Percentiles rank a stretch among this genome's conserved stretches.
Evolutionary conservation across 169 alveolate genomes (phyloP).

Genomic region (Babesia ovata): DNA sequence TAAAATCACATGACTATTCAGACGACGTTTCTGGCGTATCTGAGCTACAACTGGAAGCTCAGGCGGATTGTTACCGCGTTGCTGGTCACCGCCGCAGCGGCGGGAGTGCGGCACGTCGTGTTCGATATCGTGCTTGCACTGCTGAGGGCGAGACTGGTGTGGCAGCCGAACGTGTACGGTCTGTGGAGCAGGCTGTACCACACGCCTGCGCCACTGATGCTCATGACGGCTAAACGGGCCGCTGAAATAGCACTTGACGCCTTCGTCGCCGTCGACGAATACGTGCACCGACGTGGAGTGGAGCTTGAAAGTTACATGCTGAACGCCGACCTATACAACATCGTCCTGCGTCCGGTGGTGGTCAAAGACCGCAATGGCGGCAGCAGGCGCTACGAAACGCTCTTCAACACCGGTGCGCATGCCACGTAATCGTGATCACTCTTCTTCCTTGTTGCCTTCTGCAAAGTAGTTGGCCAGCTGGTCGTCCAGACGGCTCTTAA

Average conservation of each 20-base stretch:
- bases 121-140: constrained; percentile 35
- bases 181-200: constrained; percentile 62
- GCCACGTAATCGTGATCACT: neutral
- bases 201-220: constrained; percentile 52
- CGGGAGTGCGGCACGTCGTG: constrained; percentile 27
- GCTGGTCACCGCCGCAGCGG: constrained; percentile 18
- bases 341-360: neutral
- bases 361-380: constrained; percentile 44
- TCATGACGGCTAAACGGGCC: constrained; percentile 38
- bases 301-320: constrained; percentile 52
- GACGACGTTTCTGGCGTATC: constrained; percentile 41
- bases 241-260: constrained; percentile 8
- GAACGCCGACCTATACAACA: constrained; percentile 27
- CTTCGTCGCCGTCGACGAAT: constrained; percentile 31
- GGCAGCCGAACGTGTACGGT: constrained; percentile 58
- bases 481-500: constrained; percentile 54
- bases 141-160: constrained; percentile 33
- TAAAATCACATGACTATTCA: neutral
- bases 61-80: constrained; percentile 9
- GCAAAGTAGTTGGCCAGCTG: constrained; percentile 60
- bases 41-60: neutral
- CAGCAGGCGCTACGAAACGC: constrained; percentile 23
- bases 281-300: constrained; percentile 17
- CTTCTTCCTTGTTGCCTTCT: constrained; percentile 25
- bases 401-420: constrained; percentile 11